Evolutionary conservation across 495 filamentous ascomycete species (phyloP), one percentile per base, ranked within the genome.

Genomic region (Monascus purpureus): DNA sequence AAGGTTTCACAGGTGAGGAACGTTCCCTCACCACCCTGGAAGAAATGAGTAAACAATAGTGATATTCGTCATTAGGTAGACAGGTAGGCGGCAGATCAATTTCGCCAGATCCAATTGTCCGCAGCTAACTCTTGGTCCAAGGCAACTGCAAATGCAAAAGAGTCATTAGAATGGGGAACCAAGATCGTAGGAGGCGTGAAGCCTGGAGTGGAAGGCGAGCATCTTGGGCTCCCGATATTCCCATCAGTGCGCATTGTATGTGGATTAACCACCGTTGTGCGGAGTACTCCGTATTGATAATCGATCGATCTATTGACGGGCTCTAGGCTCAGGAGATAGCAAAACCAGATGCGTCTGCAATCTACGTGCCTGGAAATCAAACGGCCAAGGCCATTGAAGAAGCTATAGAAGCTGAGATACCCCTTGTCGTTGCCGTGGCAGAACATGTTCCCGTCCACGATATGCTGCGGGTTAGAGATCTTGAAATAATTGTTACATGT

Each of bases 371-470:
- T 1, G 85, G 85, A 13, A 70, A 77, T 31, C 72, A 82, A 38
- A 84, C 85, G 4, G 63, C 76, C 1, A 56, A 57, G 23, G 86
- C 86, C 6, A 92, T 94, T 45, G 77, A 87, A 46, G 82, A 93
- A 45, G 84, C 86, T 0, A 83, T 94, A 31, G 83, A 82, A 41
- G 83, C 82, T 2, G 82, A 90, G 45, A 80, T 93, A 6, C 81
- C 84, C 8, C 65, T 93, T 2, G 75, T 93, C 32, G 82, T 93
- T 4, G 81, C 83, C 7, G 86, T 94, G 25, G 86, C 86, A 1
- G 86, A 94, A 50, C 86, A 93, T 50, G 83, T 93, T 32, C 84
- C 86, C 4, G 51, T 92, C 22, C 82, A 92, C 56, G 82, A 93
- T 45, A 77, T 93, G 34, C 63, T 90, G 32, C 64, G 80, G 40